Evolutionary conservation across 192 early-diverging fungal genomes (phyloP), one percentile per base, ranked within the genome.

Genomic region (Paraglomus occultum): DNA sequence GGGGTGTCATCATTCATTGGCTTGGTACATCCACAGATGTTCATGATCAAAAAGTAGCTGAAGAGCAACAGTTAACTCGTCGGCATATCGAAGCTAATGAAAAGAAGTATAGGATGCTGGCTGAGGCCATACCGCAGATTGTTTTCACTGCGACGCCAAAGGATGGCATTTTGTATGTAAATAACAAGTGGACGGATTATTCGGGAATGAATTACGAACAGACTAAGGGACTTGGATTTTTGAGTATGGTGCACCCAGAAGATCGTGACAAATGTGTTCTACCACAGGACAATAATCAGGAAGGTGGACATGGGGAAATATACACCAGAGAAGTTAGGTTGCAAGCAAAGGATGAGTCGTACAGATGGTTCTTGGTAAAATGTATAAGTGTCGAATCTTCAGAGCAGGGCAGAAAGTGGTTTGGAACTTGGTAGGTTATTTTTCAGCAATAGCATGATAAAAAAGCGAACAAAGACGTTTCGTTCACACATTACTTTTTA

Each of bases 61-160:
- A 86, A 52, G 67, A 82, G 11, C 73, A 66, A 15, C 67, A 76
- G 43, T 76, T 73, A 51, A 77, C 82, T 9, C 84, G 83, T 58
- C 67, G 77, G 40, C 82, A 86, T 47, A 72, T 79, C 31, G 80
- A 82, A 51, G 77, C 77, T 55, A 86, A 80, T 50, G 84, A 86
- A 75, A 77, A 80, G 64, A 86, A 86, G 73, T 86, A 86, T 55
- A 72, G 84, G 40, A 59, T 83, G 9, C 54, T 86, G 18, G 84
- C 84, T 0, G 84, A 86, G 55, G 82, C 84, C 7, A 86, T 86
- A 42, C 84, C 84, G 8, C 84, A 86, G 67, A 82, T 86, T 49
- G 84, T 86, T 2, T 86, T 86, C 60, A 86, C 82, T 0, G 78
- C 80, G 14, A 68, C 80, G 0, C 82, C 82, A 18, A 76, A 77